Percentiles rank a stretch among this genome's conserved stretches.
These are phyloP conservation scores for Ogataea ganodermae DNA, from an alignment of 805 yeast genomes.

Conservation along the genomic window DNA sequence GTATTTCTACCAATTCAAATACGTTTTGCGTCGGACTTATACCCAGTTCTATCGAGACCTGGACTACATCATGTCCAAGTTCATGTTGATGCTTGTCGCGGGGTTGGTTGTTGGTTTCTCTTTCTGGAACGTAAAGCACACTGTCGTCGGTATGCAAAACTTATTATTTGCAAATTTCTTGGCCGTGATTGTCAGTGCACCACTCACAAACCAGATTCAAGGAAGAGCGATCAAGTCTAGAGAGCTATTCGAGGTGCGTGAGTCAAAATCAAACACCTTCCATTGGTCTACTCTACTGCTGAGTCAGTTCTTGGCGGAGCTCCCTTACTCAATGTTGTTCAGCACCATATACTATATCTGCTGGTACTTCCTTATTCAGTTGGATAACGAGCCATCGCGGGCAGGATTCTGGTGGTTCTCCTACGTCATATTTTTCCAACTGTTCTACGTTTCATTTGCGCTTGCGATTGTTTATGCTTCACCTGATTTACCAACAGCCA, in stretches of 20 bases:
- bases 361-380: slow-evolving; percentile 47
- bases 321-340: slow-evolving; percentile 56
- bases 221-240: slow-evolving; percentile 56
- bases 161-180: slow-evolving; percentile 60
- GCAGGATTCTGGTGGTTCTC: slow-evolving; percentile 40
- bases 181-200: slow-evolving; percentile 55
- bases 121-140: slow-evolving; percentile 49
- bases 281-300: slow-evolving; percentile 63
- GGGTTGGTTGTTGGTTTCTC: slow-evolving; percentile 38
- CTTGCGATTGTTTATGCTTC: slow-evolving; percentile 43
- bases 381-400: slow-evolving; percentile 45
- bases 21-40: slow-evolving; percentile 22
- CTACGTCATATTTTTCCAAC: slow-evolving; percentile 35
- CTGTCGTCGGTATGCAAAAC: slow-evolving; percentile 48
- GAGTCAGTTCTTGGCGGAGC: slow-evolving; percentile 54
- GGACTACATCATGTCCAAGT: slow-evolving; percentile 11
- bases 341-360: slow-evolving; percentile 48
- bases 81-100: slow-evolving; percentile 51
- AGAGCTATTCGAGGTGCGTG: slow-evolving; percentile 67
- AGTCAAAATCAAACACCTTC: slow-evolving; percentile 67
- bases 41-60: slow-evolving; percentile 19
- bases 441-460: slow-evolving; percentile 37
- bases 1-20: background rate
- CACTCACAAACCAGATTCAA: slow-evolving; percentile 63
- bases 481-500: slow-evolving; percentile 46